Conservation (phyloP, 176 grass and related monocot genomes). For the Aegilops umbellulata region DNA sequence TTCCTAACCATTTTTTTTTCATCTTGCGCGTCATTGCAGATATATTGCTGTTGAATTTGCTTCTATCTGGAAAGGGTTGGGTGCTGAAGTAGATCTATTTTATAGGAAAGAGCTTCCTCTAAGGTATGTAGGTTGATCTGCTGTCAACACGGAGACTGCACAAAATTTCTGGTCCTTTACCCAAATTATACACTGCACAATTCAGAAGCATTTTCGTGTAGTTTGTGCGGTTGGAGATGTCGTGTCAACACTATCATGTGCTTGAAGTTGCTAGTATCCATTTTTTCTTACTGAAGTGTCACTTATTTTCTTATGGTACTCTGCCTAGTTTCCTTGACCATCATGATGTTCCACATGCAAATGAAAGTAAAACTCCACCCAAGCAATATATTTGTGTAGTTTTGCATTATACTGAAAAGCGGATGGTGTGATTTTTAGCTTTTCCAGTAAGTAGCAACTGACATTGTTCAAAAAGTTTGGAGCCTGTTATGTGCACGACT, state of each 20-base stretch:
- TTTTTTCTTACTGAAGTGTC: neutral
- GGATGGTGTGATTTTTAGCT: neutral
- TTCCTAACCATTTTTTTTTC: neutral
- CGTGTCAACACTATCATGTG: neutral
- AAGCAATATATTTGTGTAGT: neutral
- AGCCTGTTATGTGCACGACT: neutral
- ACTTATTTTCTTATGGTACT: neutral
- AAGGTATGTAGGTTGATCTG: constrained; percentile 46
- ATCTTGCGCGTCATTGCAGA: constrained; percentile 26
- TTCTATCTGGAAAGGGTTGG: constrained; percentile 95
- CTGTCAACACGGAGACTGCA: neutral
- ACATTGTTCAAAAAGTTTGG: neutral
- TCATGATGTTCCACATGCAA: neutral
- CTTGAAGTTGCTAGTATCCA: neutral
- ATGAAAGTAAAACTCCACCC: neutral
- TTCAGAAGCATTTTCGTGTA: constrained; percentile 17
- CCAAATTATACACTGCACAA: neutral
- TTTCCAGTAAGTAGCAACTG: neutral
- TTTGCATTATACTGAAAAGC: neutral
- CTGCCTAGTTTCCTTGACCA: neutral
- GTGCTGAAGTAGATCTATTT: constrained; percentile 83
- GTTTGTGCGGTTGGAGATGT: neutral
- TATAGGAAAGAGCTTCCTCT: constrained; percentile 88
- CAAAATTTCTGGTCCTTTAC: neutral
- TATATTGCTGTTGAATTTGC: constrained; percentile 99